These are phyloP conservation scores for Lentinula aciculospora DNA, from an alignment of 768 basidiomycete species.

Conservation along the genomic window DNA sequence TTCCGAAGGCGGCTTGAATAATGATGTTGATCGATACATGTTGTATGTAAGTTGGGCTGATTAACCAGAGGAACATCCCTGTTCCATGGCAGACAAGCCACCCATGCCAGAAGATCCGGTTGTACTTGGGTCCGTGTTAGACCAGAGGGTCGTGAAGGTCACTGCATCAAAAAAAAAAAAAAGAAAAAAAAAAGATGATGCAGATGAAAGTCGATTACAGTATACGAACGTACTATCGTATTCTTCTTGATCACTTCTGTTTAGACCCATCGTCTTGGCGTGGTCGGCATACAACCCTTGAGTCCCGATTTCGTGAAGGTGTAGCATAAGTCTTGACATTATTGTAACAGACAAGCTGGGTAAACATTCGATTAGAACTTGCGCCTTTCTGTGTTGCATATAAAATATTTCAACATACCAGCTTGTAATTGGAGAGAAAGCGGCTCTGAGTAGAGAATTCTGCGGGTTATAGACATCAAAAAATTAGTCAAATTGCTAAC, in stretches of 20 bases:
- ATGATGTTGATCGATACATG: background rate
- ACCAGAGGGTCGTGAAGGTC: background rate
- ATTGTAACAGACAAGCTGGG: background rate
- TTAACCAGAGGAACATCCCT: background rate
- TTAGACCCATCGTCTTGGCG: background rate
- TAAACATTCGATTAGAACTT: background rate
- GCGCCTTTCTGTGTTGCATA: background rate
- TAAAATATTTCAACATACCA: background rate
- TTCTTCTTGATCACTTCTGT: background rate
- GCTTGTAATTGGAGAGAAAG: slow-evolving; percentile 1
- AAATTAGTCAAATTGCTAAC: background rate
- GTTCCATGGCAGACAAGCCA: background rate
- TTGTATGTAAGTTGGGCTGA: background rate
- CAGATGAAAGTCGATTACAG: background rate
- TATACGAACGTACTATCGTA: background rate
- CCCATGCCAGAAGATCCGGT: background rate
- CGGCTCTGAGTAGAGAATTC: background rate
- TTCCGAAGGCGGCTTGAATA: too few relatives aligned
- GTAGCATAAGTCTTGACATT: slow-evolving; percentile 1
- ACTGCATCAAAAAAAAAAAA: background rate
- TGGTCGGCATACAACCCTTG: slow-evolving; percentile 1
- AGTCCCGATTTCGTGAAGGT: slow-evolving; percentile 1
- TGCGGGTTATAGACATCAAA: background rate
- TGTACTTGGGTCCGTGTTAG: background rate
- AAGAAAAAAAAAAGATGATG: background rate